Conservation (phyloP, 495 filamentous ascomycete genomes). For the Neurospora terricola region DNA sequence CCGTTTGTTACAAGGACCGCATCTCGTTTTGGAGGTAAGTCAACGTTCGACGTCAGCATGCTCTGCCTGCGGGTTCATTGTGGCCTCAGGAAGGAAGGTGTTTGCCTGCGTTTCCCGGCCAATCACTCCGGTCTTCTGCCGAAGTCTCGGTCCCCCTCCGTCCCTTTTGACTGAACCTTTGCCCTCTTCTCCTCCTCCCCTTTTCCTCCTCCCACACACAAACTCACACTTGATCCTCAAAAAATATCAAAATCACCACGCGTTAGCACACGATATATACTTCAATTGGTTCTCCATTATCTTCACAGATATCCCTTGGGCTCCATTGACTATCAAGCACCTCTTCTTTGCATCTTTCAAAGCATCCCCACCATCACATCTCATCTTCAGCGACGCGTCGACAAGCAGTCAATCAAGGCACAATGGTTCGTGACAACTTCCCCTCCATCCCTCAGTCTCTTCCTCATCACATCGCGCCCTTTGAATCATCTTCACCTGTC, state of each 20-base stretch:
- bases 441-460: not conserved
- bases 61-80: not conserved
- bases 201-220: not conserved
- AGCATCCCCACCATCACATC: not conserved
- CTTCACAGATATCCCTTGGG: not conserved
- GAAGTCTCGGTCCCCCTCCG: not conserved
- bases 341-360: not conserved
- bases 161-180: not conserved
- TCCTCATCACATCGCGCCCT: not conserved
- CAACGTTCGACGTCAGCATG: not conserved
- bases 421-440: not conserved
- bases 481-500: not conserved
- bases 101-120: not conserved
- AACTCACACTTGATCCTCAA: not conserved
- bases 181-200: not conserved
- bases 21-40: slow-evolving; percentile 23
- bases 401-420: not conserved
- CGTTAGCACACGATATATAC: no score
- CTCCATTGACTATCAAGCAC: not conserved
- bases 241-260: not conserved
- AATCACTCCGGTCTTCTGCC: not conserved
- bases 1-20: not conserved
- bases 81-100: not conserved
- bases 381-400: not conserved
- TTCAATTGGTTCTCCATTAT: not conserved